A percentile compares a stretch with the other conserved stretches of the same genome.
phyloP scores from a whole-genome alignment of 2,329 filamentous ascomycete genomes.

The Drechslera avenae region DNA sequence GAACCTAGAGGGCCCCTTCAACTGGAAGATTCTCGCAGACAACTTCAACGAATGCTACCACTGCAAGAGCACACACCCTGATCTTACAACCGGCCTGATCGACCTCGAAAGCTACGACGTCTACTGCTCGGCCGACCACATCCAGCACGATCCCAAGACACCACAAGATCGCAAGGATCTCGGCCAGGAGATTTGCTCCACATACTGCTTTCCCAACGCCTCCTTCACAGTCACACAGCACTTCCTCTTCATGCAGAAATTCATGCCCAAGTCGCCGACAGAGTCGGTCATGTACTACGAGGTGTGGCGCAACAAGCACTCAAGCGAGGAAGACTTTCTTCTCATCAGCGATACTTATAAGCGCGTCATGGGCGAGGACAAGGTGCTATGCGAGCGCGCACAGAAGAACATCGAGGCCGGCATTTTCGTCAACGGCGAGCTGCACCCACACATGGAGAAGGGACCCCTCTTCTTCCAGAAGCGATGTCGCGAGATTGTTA shows the following conservation, averaged over 20 bases:
- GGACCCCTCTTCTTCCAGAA: constrained; percentile 64
- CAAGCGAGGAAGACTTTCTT: constrained; percentile 63
- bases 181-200: constrained; percentile 37
- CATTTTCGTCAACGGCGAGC: constrained; percentile 66
- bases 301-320: constrained; percentile 65
- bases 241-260: constrained; percentile 68
- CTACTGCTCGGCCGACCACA: constrained; percentile 35
- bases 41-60: constrained; percentile 73
- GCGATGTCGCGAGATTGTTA: constrained; percentile 55
- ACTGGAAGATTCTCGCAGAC: constrained; percentile 52
- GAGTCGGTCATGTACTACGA: constrained; percentile 65
- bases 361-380: constrained; percentile 68
- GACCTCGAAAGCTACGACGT: constrained; percentile 60
- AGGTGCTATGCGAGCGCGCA: constrained; percentile 63
- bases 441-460: constrained; percentile 66
- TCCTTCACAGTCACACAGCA: constrained; percentile 48
- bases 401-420: constrained; percentile 67
- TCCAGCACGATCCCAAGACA: constrained; percentile 41
- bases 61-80: constrained; percentile 64
- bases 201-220: constrained; percentile 41
- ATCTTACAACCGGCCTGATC: constrained; percentile 60
- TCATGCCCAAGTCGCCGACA: constrained; percentile 60
- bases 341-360: constrained; percentile 65
- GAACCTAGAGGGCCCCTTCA: constrained; percentile 40
- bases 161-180: constrained; percentile 31